These are phyloP conservation scores for Ashbya aceris DNA, from an alignment of 1,139 yeast genomes.

Conservation along the genomic window DNA sequence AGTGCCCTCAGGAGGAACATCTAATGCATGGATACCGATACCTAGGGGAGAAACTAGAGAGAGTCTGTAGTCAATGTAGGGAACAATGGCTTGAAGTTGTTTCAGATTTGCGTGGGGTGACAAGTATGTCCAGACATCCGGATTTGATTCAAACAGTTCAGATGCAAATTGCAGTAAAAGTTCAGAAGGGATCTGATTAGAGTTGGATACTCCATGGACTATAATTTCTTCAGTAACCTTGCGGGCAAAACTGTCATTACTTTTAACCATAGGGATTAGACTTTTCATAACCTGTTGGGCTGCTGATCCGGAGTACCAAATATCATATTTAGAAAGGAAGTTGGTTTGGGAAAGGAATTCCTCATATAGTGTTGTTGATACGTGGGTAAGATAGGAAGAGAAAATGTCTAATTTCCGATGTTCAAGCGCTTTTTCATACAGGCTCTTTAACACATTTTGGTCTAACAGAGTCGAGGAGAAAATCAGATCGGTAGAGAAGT, in stretches of 20 bases:
- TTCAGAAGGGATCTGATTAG: slow-evolving; percentile 5
- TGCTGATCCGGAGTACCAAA: not conserved
- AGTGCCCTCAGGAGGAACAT: slow-evolving; percentile 8
- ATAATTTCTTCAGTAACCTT: slow-evolving; percentile 15
- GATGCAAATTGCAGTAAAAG: slow-evolving; percentile 12
- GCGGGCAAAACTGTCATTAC: slow-evolving; percentile 12
- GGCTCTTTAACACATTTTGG: slow-evolving; percentile 25
- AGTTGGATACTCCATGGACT: slow-evolving; percentile 8
- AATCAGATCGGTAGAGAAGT: slow-evolving; percentile 22
- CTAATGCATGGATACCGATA: slow-evolving; percentile 33
- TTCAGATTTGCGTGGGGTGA: slow-evolving; percentile 12
- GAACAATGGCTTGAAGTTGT: slow-evolving; percentile 16
- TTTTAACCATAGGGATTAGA: slow-evolving; percentile 11
- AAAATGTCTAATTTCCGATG: slow-evolving; percentile 11
- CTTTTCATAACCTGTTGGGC: slow-evolving; percentile 12
- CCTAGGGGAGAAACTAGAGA: slow-evolving; percentile 42
- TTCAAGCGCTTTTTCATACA: slow-evolving; percentile 26
- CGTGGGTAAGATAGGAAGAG: slow-evolving; percentile 1
- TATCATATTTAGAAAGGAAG: slow-evolving; percentile 13
- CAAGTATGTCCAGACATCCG: slow-evolving; percentile 7
- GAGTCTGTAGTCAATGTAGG: slow-evolving; percentile 29
- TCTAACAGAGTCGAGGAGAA: slow-evolving; percentile 29
- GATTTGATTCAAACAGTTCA: slow-evolving; percentile 7
- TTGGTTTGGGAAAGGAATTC: slow-evolving; percentile 18
- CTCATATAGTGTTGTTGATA: slow-evolving; percentile 2